Evolutionary conservation across 768 basidiomycete genomes (phyloP).

Genomic region (Tephrocybe sp.): DNA sequence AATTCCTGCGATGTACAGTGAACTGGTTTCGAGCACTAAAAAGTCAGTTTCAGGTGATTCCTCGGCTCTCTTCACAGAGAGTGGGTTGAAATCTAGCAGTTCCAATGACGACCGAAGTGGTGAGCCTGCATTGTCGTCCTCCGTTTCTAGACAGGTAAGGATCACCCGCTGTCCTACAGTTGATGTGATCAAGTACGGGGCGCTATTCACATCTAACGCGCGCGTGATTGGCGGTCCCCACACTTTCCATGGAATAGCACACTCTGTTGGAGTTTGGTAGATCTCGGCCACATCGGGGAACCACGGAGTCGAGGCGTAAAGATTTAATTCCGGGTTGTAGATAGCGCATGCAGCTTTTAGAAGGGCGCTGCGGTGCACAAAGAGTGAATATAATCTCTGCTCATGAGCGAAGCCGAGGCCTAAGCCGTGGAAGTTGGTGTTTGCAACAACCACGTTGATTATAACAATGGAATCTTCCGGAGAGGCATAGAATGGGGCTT

Average conservation of each 20-base stretch:
- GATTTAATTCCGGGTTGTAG: background rate
- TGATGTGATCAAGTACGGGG: background rate
- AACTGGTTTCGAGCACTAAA: no score
- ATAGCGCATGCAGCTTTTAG: background rate
- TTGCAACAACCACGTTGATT: background rate
- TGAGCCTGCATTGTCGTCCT: no score
- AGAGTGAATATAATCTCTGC: background rate
- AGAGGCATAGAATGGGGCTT: background rate
- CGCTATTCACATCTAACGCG: background rate
- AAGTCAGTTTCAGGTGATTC: no score
- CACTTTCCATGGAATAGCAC: background rate
- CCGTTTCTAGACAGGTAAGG: no score
- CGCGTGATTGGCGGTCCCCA: background rate
- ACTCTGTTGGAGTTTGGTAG: no score
- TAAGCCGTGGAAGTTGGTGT: background rate
- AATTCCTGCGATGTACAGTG: no score
- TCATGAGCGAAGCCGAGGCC: no score
- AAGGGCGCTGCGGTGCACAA: background rate
- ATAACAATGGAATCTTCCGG: background rate
- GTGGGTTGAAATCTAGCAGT: no score
- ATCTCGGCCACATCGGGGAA: background rate
- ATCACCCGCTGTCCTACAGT: slow-evolving; percentile 5
- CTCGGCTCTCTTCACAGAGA: no score
- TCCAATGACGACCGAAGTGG: no score
- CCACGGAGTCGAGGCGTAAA: background rate